Evolutionary conservation across 352 stramenopile genomes (phyloP).

Genomic region (Phytophthora nicotianae): DNA sequence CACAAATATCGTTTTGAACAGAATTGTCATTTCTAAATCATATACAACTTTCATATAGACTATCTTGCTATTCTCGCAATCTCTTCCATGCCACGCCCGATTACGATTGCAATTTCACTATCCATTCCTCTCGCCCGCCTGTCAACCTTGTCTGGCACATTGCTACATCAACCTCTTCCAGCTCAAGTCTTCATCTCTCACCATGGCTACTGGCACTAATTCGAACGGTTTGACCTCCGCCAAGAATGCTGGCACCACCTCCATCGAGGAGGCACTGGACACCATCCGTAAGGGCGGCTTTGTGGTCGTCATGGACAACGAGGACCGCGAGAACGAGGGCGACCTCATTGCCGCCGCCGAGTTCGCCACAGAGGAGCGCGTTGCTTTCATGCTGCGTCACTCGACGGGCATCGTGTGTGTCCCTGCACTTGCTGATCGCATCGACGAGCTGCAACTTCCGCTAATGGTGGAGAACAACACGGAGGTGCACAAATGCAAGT

Average conservation of each 20-base stretch:
- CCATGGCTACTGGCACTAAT: slow-evolving; percentile 23
- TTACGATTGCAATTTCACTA: slow-evolving; percentile 22
- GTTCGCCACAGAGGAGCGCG: slow-evolving; percentile 88
- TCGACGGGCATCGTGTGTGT: slow-evolving; percentile 98
- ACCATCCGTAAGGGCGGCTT: slow-evolving; percentile 72
- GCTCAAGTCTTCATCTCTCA: slow-evolving; percentile 5
- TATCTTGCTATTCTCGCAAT: slow-evolving; percentile 3
- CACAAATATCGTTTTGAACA: too few species aligned
- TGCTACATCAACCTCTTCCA: slow-evolving; percentile 22
- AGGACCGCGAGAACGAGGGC: slow-evolving; percentile 98
- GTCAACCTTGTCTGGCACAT: slow-evolving; percentile 13
- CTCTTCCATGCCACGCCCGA: slow-evolving; percentile 8
- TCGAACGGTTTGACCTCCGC: slow-evolving; percentile 11
- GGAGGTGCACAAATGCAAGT: slow-evolving; percentile 98
- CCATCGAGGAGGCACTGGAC: slow-evolving; percentile 73
- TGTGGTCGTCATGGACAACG: slow-evolving; percentile 95
- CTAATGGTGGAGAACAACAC: slow-evolving; percentile 98
- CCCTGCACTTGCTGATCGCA: slow-evolving; percentile 86
- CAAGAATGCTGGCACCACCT: slow-evolving; percentile 46
- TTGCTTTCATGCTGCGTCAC: slow-evolving; percentile 97
- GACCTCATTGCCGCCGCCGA: slow-evolving; percentile 98
- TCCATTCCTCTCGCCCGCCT: slow-evolving; percentile 3
- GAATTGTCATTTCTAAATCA: not conserved
- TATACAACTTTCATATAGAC: not conserved
- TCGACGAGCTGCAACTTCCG: slow-evolving; percentile 91